Evolutionary conservation across 2,329 filamentous ascomycete species (phyloP).

Genomic region (Pseudogymnoascus sp.): DNA sequence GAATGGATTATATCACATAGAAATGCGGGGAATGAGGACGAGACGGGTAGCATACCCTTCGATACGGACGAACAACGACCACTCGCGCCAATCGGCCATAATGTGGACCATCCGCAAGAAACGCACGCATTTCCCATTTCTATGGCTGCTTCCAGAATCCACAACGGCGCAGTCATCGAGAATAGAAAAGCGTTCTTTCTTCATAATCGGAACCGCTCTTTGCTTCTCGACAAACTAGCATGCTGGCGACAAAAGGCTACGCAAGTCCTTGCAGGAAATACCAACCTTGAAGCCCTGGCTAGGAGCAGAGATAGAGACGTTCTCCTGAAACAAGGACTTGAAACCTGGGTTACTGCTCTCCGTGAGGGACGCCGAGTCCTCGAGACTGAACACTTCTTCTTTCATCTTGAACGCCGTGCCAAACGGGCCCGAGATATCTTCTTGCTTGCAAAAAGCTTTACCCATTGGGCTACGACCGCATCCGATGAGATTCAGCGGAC

Average conservation of each 20-base stretch:
- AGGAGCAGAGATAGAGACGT: conserved; percentile 39
- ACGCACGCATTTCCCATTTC: not conserved
- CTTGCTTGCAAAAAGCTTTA: conserved; percentile 54
- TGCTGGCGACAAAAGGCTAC: conserved; percentile 22
- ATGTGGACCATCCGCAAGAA: not conserved
- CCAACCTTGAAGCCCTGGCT: conserved; percentile 36
- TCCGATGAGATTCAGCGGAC: conserved; percentile 58
- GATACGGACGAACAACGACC: not conserved
- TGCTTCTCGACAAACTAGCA: conserved; percentile 4
- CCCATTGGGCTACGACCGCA: conserved; percentile 59
- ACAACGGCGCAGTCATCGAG: not conserved
- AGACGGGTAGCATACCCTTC: not conserved
- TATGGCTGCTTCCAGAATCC: not conserved
- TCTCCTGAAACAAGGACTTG: conserved; percentile 43
- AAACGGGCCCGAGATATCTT: conserved; percentile 56
- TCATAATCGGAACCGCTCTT: not conserved
- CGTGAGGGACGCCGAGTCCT: conserved; percentile 14
- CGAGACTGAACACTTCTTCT: conserved; percentile 44
- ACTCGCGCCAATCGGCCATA: not conserved
- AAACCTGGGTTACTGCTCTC: conserved; percentile 37
- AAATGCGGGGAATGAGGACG: not conserved
- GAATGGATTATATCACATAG: not conserved
- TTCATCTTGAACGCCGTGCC: conserved; percentile 49
- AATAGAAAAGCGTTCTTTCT: not conserved
- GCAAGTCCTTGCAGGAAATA: conserved; percentile 29